phyloP scores from a whole-genome alignment of 1,139 yeast species.

The Kodamaea plutei region DNA sequence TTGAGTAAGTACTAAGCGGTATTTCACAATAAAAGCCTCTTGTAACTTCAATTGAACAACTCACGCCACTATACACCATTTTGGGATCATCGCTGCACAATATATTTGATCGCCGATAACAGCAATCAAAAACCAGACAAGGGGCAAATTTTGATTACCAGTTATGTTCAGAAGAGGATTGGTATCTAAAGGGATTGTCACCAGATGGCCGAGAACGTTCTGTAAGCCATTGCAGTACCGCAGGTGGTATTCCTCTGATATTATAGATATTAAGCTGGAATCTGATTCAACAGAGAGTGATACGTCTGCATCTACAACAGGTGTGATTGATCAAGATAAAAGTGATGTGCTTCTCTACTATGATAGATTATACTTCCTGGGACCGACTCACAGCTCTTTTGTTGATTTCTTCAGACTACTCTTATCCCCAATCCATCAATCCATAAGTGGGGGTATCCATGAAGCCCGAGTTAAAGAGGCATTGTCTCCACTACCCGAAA shows the following conservation, averaged over 20 bases:
- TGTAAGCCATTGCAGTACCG: too few relatives aligned
- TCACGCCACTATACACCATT: too few relatives aligned
- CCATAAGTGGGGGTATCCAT: constrained; percentile 14
- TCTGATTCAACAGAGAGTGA: constrained; percentile 31
- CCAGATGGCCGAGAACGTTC: too few relatives aligned
- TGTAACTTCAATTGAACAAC: too few relatives aligned
- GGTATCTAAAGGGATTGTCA: too few relatives aligned
- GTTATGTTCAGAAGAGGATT: too few relatives aligned
- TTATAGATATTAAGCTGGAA: constrained; percentile 31
- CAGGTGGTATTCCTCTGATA: constrained; percentile 26
- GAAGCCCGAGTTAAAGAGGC: constrained; percentile 20
- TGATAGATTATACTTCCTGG: constrained; percentile 36
- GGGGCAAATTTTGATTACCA: too few relatives aligned
- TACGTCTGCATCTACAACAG: constrained; percentile 38
- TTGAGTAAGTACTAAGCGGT: too few relatives aligned
- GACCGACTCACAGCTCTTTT: constrained; percentile 10
- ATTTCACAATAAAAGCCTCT: too few relatives aligned
- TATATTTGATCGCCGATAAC: too few relatives aligned
- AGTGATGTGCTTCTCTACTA: constrained; percentile 36
- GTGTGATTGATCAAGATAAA: constrained; percentile 35
- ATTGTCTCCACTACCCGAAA: constrained; percentile 32
- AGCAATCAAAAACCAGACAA: too few relatives aligned
- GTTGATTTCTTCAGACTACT: constrained; percentile 21
- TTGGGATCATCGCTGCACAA: too few relatives aligned
- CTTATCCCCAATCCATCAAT: constrained; percentile 14